phyloP scores from a whole-genome alignment of 2,329 filamentous ascomycete genomes.

The Cadophora luteo-olivacea region DNA sequence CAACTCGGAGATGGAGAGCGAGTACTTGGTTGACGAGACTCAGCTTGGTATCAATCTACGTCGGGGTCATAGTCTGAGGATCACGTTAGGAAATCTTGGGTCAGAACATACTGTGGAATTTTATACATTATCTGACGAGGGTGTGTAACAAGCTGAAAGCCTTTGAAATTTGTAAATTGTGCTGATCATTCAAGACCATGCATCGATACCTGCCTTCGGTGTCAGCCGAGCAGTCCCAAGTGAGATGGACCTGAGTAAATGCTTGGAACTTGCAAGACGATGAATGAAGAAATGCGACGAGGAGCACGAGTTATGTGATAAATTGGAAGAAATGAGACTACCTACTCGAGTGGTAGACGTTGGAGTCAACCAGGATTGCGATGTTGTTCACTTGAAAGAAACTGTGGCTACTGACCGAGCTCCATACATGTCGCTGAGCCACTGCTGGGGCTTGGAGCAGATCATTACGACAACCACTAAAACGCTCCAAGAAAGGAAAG shows the following conservation, averaged over 20 bases:
- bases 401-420: neutral
- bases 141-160: neutral
- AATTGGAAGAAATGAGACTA: neutral
- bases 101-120: neutral
- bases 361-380: neutral
- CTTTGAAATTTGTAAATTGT: neutral
- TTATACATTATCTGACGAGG: neutral
- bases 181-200: neutral
- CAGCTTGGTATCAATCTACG: neutral
- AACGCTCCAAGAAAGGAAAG: neutral
- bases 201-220: neutral
- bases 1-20: neutral
- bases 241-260: neutral
- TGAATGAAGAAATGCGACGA: neutral
- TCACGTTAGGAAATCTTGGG: neutral
- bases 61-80: neutral
- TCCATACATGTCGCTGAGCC: constrained; percentile 4
- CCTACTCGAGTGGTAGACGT: neutral
- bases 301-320: neutral
- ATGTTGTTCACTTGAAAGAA: neutral
- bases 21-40: neutral
- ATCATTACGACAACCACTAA: neutral
- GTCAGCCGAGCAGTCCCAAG: neutral
- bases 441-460: constrained; percentile 7
- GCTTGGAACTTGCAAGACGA: neutral